phyloP scores from a whole-genome alignment of 768 basidiomycete species.

The Antrodiella citrinella region DNA sequence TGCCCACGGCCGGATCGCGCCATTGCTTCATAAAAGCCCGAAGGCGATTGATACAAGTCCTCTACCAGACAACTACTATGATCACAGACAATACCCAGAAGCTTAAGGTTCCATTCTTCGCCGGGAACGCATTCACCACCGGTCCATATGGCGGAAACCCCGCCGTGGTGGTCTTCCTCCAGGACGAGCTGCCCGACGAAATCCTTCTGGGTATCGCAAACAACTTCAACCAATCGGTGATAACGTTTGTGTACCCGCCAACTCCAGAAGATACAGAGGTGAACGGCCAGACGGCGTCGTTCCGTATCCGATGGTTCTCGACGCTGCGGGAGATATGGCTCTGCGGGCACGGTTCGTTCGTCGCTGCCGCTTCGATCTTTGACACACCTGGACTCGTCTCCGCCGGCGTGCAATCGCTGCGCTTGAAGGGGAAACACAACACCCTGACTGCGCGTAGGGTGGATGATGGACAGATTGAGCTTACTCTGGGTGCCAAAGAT shows the following conservation, averaged over 20 bases:
- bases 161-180: conserved; percentile 32
- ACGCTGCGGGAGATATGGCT: conserved; percentile 4
- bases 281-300: conserved; percentile 18
- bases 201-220: conserved; percentile 27
- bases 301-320: conserved; percentile 23
- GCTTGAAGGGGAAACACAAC: conserved; percentile 20
- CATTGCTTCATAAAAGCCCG: too few relatives aligned
- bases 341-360: conserved; percentile 20
- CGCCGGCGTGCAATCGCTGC: not conserved
- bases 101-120: conserved; percentile 22
- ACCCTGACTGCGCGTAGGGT: conserved; percentile 11
- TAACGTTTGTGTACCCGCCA: conserved; percentile 26
- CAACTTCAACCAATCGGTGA: conserved; percentile 41
- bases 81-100: not conserved
- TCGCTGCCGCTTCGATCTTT: conserved; percentile 33
- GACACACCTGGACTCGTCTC: not conserved
- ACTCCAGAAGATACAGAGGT: conserved; percentile 15
- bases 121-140: conserved; percentile 38
- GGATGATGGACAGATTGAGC: conserved; percentile 23
- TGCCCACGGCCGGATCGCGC: too few relatives aligned
- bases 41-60: not conserved
- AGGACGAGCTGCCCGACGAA: conserved; percentile 20
- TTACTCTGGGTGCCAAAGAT: conserved; percentile 27
- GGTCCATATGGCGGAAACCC: conserved; percentile 37
- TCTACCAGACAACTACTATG: not conserved